Percentiles rank a stretch among this genome's conserved stretches.
Conservation (phyloP, 2,329 filamentous ascomycete species). For the Ceratocystis eucalypticola region DNA sequence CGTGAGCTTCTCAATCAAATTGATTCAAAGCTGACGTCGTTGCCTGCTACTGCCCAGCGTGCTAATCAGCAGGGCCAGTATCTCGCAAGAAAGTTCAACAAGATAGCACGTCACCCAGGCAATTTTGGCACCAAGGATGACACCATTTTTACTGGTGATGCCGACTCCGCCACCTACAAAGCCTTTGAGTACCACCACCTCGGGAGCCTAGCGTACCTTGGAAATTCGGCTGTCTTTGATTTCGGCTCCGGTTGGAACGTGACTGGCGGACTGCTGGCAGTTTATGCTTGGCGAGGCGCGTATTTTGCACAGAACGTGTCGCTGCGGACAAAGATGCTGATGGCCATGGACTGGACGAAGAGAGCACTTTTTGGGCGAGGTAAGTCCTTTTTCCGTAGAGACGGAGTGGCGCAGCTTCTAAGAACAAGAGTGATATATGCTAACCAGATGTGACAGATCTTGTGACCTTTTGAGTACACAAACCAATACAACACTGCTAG, state of each 20-base stretch:
- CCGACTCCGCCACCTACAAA: slow-evolving; percentile 85
- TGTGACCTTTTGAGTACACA: slow-evolving; percentile 35
- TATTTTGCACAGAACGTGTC: slow-evolving; percentile 98
- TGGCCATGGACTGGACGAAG: slow-evolving; percentile 99
- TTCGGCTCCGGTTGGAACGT: slow-evolving; percentile 58
- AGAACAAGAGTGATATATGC: neutral
- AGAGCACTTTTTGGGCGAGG: slow-evolving; percentile 88
- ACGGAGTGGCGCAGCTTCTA: neutral
- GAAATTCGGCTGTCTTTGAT: slow-evolving; percentile 93
- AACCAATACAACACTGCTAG: neutral
- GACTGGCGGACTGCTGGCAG: slow-evolving; percentile 74
- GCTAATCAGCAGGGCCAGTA: slow-evolving; percentile 94
- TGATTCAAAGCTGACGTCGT: slow-evolving; percentile 82
- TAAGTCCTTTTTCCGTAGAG: slow-evolving; percentile 35
- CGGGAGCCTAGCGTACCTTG: slow-evolving; percentile 84
- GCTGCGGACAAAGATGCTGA: slow-evolving; percentile 68
- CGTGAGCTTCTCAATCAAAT: slow-evolving; percentile 81
- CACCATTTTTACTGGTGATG: slow-evolving; percentile 71
- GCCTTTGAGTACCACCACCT: slow-evolving; percentile 91
- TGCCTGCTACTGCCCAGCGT: slow-evolving; percentile 89
- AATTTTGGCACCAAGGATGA: slow-evolving; percentile 54
- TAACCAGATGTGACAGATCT: slow-evolving; percentile 30
- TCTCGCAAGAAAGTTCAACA: slow-evolving; percentile 86
- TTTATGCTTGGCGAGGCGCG: slow-evolving; percentile 90
- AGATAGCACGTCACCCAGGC: slow-evolving; percentile 62